Base-by-base conservation (phyloP, 1,284 basidiomycete species). In the Trametes versicolor region DNA sequence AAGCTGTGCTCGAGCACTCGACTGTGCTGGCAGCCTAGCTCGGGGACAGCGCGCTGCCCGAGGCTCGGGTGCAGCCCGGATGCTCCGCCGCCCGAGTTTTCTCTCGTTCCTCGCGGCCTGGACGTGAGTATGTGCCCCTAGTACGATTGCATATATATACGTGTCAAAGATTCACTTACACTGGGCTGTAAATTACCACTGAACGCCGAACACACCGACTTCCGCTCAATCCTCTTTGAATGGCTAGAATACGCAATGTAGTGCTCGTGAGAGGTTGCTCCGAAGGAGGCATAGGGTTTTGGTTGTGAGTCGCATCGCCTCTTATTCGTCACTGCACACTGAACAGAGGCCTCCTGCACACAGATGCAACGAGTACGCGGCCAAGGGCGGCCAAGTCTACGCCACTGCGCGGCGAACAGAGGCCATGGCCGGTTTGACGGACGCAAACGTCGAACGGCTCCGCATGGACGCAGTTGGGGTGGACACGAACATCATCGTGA, bases 401-500 rank as follows among this genome's bases (percentile, higher is more conserved):
- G 80, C 79, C 0, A 77, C 78, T 0, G 78, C 80, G 0, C 75
- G 81, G 1, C 71, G 72, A 1, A 58, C 76, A 5, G 74, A 76
- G 23, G 58, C 79, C 13, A 77, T 82, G 75, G 65, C 65, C 5
- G 70, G 66, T 12, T 73, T 81, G 27, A 64, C 60, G 2, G 69
- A 73, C 32, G 53, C 68, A 2, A 62, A 60, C n/a, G 75, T 81
- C 17, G 67, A 74, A 49, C 70, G 55, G 17, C 58, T 75, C 10
- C 50, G 56, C 1, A 66, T 79, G 32, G 78, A 79, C 55, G 77
- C 89, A 0, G 89, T 85, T 8, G 78, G 81, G 5, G 77, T 91
- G 50, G 79, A 76, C 52, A 90, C 90, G 1, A 89, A 90, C 70
- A 82, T 91, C 59, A 72, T 86, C 13, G 75, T 74, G 39, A 90